Base-by-base conservation (phyloP, 2,329 filamentous ascomycete species). In the Tolypocladium tundrense region DNA sequence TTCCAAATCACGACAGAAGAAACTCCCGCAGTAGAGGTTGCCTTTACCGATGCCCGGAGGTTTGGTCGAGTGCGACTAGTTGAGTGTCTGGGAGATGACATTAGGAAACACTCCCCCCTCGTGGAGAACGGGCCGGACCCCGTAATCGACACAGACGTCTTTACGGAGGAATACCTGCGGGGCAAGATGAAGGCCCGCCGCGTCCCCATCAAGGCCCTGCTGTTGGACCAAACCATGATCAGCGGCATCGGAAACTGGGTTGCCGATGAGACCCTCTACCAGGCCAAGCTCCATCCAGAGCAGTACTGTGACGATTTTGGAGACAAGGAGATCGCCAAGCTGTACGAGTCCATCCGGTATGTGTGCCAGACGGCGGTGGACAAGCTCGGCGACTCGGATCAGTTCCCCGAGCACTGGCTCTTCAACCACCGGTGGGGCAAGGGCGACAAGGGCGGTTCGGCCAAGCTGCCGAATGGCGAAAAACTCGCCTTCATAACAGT, bases 161-260 rank as follows among this genome's bases (percentile, higher is more conserved):
- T 97, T 62, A 95, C 90, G 0, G 81, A 88, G 57, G 81, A 84
- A 0, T 97, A 90, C 80, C 73, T 99, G 21, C 74, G 72, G n/a
- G 72, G 78, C 57, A 88, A 90, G 70, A 78, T 97, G 76, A 78
- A 74, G 54, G 84, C 80, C 58, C 91, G 93, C 57, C 90, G 84
- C 65, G 89, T 97, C 0, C 92, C 93, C 0, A 82, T 97, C 62
- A 97, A 97, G 70, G 90, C 91, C 0, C 78, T 97, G 24, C 76
- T 99, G 14, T 79, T 97, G 4, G 90, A 97, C 68, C 94, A 99
- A 72, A 81, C 85, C 21, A 88, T 88, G 69, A 88, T 97, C 60
- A 94, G 89, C 66, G 94, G 94, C 9, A 90, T 99, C 61, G 94
- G 94, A 0, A 97, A 97, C 69, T 99, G 93, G 93, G 93, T 99